Conservation (phyloP, 75 land plant species). For the Pinus tabuliformis region DNA sequence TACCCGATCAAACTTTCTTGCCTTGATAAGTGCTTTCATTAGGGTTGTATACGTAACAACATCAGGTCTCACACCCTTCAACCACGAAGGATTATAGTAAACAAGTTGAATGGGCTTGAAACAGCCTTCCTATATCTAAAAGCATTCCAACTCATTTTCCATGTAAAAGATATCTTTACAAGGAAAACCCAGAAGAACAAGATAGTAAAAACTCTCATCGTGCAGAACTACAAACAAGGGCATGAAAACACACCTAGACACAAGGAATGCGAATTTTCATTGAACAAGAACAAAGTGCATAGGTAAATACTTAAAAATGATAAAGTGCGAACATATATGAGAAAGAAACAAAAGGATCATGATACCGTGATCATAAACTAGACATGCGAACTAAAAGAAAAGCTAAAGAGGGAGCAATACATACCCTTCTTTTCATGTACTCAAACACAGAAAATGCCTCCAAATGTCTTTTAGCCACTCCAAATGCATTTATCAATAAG, state of each 20-base stretch:
- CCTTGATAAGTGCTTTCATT: slow-evolving; percentile 92
- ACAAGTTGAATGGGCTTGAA: slow-evolving; percentile 5
- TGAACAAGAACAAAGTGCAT: not conserved
- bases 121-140: not conserved
- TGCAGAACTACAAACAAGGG: not conserved
- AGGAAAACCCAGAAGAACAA: not conserved
- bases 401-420: not conserved
- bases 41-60: slow-evolving; percentile 94
- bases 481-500: slow-evolving; percentile 90
- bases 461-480: slow-evolving; percentile 74
- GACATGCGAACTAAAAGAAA: not conserved
- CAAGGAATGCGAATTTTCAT: not conserved
- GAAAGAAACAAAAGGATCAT: not conserved
- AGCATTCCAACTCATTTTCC: not conserved
- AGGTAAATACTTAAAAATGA: not conserved
- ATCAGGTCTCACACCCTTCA: slow-evolving; percentile 86
- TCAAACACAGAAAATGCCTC: slow-evolving; percentile 92
- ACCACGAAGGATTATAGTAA: slow-evolving; percentile 5
- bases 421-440: slow-evolving; percentile 85
- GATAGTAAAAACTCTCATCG: not conserved
- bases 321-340: not conserved
- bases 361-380: not conserved
- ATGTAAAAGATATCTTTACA: not conserved
- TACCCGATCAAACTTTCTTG: slow-evolving; percentile 80
- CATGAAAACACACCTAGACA: not conserved